Evolutionary conservation across 1,284 basidiomycete species (phyloP), one percentile per base, ranked within the genome.

Genomic region (Neolentinus lepideus): DNA sequence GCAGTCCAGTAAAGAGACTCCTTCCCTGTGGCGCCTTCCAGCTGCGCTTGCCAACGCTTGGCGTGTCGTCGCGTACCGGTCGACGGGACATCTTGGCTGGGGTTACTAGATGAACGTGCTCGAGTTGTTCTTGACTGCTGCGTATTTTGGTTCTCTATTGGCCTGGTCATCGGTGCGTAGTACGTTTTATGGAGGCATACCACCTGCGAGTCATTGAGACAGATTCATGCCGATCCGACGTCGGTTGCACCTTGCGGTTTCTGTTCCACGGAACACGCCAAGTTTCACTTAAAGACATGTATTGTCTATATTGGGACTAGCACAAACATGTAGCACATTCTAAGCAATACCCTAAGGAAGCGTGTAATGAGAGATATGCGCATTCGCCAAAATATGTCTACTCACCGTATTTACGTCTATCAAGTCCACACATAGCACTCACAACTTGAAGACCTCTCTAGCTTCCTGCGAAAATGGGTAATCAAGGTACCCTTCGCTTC

Each of bases 401-500:
- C n/a, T n/a, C n/a, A n/a, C n/a, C n/a, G n/a, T n/a, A n/a, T n/a
- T n/a, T n/a, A n/a, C n/a, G n/a, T n/a, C n/a, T n/a, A n/a, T n/a
- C n/a, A n/a, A n/a, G n/a, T n/a, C n/a, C n/a, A n/a, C n/a, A n/a
- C n/a, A 9, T 6, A 4, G 16, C 16, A 9, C 38, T 16, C 6
- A 43, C 19, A 16, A n/a, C n/a, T n/a, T n/a, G n/a, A n/a, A n/a
- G 8, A 4, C 8, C 16, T 3, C 29, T 31, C 12, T 31, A 12
- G 12, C 29, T 31, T 31, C 43, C 24, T 46, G 6, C 24, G 43
- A 6, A 26, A 59, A 61, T 1, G 63, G 60, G 54, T 65, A 69
- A 53, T 69, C 67, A 16, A 29, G 66, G 57, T 69, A 69, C 22
- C 64, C 63, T 4, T 24, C 19, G 48, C 64, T 9, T 54, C 53